A percentile compares a stretch with the other conserved stretches of the same genome.
Evolutionary conservation across 768 basidiomycete genomes (phyloP).

Genomic region (Suillus occidentalis): DNA sequence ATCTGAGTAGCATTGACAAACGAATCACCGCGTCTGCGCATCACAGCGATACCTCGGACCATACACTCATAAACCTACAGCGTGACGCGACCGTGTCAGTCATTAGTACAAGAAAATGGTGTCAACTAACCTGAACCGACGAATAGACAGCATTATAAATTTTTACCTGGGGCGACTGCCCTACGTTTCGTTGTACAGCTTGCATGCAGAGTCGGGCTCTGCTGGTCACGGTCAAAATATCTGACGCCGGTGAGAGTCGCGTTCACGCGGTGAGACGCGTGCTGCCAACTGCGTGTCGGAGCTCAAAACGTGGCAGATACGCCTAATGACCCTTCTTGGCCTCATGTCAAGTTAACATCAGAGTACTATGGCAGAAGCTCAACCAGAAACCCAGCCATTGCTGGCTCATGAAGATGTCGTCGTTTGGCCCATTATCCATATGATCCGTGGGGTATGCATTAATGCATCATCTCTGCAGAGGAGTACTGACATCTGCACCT

Average conservation of each 20-base stretch:
- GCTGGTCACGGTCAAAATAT: constrained; percentile 24
- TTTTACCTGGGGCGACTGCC: constrained; percentile 60
- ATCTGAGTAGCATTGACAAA: constrained; percentile 99
- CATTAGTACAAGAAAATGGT: neutral
- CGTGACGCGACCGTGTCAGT: constrained; percentile 21
- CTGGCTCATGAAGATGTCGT: constrained; percentile 53
- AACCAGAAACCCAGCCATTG: constrained; percentile 38
- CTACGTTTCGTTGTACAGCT: constrained; percentile 26
- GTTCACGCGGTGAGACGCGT: constrained; percentile 28
- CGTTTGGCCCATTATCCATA: constrained; percentile 82
- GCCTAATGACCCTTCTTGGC: neutral
- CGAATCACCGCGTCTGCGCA: constrained; percentile 92
- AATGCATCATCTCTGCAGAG: neutral
- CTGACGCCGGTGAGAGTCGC: constrained; percentile 17
- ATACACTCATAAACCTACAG: constrained; percentile 93
- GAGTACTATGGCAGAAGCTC: constrained; percentile 14
- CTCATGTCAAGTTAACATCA: constrained; percentile 1
- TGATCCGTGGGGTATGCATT: constrained; percentile 60
- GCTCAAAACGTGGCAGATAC: constrained; percentile 26
- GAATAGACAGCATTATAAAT: constrained; percentile 94
- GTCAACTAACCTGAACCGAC: constrained; percentile 68
- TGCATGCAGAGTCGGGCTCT: constrained; percentile 26
- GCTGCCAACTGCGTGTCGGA: constrained; percentile 27
- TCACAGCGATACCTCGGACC: constrained; percentile 97
- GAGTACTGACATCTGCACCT: constrained; percentile 18